phyloP scores from a whole-genome alignment of 495 filamentous ascomycete genomes.

The Hypoxylon perforatum region DNA sequence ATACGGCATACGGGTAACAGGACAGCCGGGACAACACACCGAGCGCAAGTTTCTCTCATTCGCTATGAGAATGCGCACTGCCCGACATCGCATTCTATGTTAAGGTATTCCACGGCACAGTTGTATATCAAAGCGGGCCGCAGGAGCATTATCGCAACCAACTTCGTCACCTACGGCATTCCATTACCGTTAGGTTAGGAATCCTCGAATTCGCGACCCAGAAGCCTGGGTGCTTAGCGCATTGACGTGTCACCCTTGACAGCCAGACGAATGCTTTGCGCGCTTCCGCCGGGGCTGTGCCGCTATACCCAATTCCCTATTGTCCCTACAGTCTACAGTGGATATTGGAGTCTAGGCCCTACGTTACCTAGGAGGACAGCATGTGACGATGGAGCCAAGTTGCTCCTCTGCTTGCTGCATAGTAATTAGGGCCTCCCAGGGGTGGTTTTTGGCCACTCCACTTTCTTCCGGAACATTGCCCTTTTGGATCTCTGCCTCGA shows the following conservation, averaged over 20 bases:
- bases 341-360: slow-evolving; percentile 26
- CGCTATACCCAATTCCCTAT: slow-evolving; percentile 23
- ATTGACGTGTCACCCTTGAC: slow-evolving; percentile 41
- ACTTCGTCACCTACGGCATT: slow-evolving; percentile 20
- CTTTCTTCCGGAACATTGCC: slow-evolving; percentile 45
- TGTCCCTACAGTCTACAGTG: slow-evolving; percentile 2
- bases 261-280: slow-evolving; percentile 28
- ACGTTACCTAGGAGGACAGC: too few species aligned
- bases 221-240: slow-evolving; percentile 38
- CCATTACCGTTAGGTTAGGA: slow-evolving; percentile 3
- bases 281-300: slow-evolving; percentile 38
- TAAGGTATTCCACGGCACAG: slow-evolving; percentile 27
- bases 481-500: slow-evolving; percentile 31
- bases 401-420: slow-evolving; percentile 7
- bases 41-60: slow-evolving; percentile 17
- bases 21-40: slow-evolving; percentile 17
- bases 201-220: slow-evolving; percentile 38
- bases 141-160: slow-evolving; percentile 17
- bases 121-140: slow-evolving; percentile 29
- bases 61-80: slow-evolving; percentile 29
- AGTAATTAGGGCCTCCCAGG: slow-evolving; percentile 10
- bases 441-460: slow-evolving; percentile 31
- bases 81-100: slow-evolving; percentile 28
- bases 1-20: slow-evolving; percentile 34
- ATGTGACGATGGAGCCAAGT: slow-evolving; percentile 32